Evolutionary conservation across 768 basidiomycete genomes (phyloP), one percentile per base, ranked within the genome.

Genomic region (Mycena galopus): DNA sequence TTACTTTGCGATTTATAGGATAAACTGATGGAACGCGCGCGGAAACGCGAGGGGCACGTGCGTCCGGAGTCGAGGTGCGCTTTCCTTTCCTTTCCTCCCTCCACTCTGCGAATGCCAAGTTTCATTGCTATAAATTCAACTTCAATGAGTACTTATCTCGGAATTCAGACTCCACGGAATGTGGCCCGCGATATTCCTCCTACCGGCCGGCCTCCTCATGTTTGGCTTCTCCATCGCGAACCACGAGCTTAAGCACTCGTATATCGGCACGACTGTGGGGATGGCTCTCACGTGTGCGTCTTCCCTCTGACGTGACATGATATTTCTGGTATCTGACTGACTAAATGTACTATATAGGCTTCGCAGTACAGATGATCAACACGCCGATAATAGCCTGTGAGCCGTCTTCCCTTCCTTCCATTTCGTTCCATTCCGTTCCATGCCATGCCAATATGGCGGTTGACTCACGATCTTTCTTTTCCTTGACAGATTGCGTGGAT

Each of bases 281-380:
- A 76, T 75, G 76, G 73, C 70, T 7, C 12, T 74, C 0, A 75
- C 76, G 6, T 76, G 76, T 67, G 44, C 17, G 75, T 67, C 25
- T n/a, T 39, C 5, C 17, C n/a, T 51, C 17, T 35, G 14, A 7
- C 32, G 14, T 42, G 17, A 16, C 4, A 12, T 16, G 6, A 12
- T 16, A 17, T 42, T 42, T 17, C 21, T 29, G n/a, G 16, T 4
- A 27, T 37, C 23, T 27, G n/a, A 23, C 35, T 23, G 35, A 25
- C 35, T 33, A 16, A n/a, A 3, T 59, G 12, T 3, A 16, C 10
- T 25, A 39, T 50, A 23, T 23, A 75, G 74, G 74, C 21, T 75
- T 75, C 59, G 65, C 74, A n/a, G 74, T 75, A n/a, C 74, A 75
- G 47, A 69, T 75, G 71, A 69, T 75, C n/a, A 65, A 39, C 5